Evolutionary conservation across 768 basidiomycete species (phyloP).

Genomic region (Leccinum rimulosum): DNA sequence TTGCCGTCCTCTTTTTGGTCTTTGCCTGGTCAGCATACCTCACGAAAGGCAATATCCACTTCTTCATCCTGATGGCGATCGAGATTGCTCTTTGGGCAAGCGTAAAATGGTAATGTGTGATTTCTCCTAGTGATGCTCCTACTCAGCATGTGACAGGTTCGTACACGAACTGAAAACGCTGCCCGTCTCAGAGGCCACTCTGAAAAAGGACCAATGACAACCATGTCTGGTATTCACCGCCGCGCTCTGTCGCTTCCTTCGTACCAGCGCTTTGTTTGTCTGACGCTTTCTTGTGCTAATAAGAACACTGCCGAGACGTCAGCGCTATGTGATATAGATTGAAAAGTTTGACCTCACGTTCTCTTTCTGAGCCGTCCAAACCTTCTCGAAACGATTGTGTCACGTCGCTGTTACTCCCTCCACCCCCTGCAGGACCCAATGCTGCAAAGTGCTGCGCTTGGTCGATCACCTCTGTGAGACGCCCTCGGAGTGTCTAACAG

Average conservation of each 20-base stretch:
- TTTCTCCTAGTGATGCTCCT: not conserved
- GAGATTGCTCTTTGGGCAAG: conserved; percentile 72
- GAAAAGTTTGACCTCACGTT: conserved; percentile 54
- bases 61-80: conserved; percentile 63
- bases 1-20: conserved; percentile 55
- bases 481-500: conserved; percentile 68
- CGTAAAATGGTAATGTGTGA: conserved; percentile 65
- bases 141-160: conserved; percentile 46
- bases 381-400: conserved; percentile 86
- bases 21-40: conserved; percentile 56
- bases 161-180: conserved; percentile 56
- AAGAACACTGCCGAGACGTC: conserved; percentile 62
- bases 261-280: conserved; percentile 80
- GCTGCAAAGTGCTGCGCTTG: conserved; percentile 88
- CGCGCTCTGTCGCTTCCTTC: conserved; percentile 62
- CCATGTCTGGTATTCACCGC: conserved; percentile 34
- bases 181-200: conserved; percentile 16
- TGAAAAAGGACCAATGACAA: conserved; percentile 28
- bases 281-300: conserved; percentile 79
- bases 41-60: conserved; percentile 64
- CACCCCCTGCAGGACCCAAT: conserved; percentile 55
- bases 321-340: not conserved
- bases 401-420: conserved; percentile 51
- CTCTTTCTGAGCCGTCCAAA: conserved; percentile 88
- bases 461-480: conserved; percentile 76